Conservation (phyloP, 192 early-diverging fungal genomes). For the Coemansia sp. region DNA sequence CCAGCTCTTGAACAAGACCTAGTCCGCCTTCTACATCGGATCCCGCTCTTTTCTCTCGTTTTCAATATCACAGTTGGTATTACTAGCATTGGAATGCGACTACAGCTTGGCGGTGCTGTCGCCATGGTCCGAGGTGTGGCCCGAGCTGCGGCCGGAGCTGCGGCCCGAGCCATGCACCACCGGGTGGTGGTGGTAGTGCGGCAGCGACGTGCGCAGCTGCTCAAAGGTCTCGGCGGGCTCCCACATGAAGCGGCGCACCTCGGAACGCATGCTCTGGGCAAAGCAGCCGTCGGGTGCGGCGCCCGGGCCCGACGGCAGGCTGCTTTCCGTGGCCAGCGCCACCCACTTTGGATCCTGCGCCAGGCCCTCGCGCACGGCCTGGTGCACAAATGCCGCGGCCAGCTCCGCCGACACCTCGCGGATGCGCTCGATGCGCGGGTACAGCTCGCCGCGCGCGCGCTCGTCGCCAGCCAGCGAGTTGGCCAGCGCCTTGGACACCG, state of each 20-base stretch:
- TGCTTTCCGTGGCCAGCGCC: constrained; percentile 28
- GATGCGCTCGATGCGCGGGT: constrained; percentile 78
- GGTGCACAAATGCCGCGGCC: constrained; percentile 68
- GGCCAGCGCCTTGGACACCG: constrained; percentile 71
- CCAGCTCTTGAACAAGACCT: no score
- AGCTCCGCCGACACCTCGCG: constrained; percentile 78
- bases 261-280: constrained; percentile 1
- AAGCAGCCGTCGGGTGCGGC: constrained; percentile 9
- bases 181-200: constrained; percentile 19
- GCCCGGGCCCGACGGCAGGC: neutral
- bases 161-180: no score
- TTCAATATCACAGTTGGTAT: no score
- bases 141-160: no score
- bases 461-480: constrained; percentile 70
- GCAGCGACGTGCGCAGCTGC: constrained; percentile 13
- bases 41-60: no score
- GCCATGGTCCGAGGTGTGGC: no score
- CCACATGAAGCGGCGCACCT: constrained; percentile 18
- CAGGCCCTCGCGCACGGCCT: constrained; percentile 58
- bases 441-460: constrained; percentile 62
- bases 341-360: constrained; percentile 51
- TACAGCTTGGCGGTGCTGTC: no score
- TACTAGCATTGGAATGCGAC: no score
- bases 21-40: no score
- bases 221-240: constrained; percentile 18